Percentiles rank a stretch among this genome's conserved stretches.
These are phyloP conservation scores for Aspergillus texensis DNA, from an alignment of 2,329 filamentous ascomycete genomes.

Conservation along the genomic window DNA sequence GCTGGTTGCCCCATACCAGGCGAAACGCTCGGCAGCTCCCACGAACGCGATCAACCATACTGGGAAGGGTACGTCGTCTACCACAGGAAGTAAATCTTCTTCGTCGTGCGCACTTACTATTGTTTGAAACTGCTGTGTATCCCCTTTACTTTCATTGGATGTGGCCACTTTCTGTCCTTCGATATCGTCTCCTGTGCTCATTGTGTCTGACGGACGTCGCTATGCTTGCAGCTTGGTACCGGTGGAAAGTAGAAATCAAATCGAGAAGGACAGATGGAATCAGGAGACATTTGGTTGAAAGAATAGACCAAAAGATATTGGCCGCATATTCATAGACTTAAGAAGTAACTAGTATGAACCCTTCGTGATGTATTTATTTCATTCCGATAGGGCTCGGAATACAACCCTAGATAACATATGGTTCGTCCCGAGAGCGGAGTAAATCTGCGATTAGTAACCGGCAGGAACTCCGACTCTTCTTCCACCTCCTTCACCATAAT, in stretches of 20 bases:
- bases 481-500: neutral
- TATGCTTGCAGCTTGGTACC: neutral
- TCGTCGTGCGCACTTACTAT: neutral
- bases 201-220: neutral
- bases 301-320: neutral
- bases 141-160: neutral
- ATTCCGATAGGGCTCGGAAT: neutral
- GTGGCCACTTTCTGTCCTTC: neutral
- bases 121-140: fast-evolving
- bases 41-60: neutral
- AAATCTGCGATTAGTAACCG: neutral
- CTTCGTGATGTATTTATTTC: neutral
- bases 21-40: neutral
- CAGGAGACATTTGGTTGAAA: neutral
- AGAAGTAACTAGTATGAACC: neutral
- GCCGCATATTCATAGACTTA: no score
- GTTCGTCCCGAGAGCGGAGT: neutral
- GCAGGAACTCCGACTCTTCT: neutral
- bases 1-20: neutral
- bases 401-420: neutral
- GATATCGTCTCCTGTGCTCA: neutral
- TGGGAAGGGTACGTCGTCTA: neutral
- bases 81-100: neutral
- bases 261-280: neutral
- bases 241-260: neutral